Percentiles rank a stretch among this genome's conserved stretches.
phyloP scores from a whole-genome alignment of 352 stramenopile genomes.

The Blastocystis sp. region DNA sequence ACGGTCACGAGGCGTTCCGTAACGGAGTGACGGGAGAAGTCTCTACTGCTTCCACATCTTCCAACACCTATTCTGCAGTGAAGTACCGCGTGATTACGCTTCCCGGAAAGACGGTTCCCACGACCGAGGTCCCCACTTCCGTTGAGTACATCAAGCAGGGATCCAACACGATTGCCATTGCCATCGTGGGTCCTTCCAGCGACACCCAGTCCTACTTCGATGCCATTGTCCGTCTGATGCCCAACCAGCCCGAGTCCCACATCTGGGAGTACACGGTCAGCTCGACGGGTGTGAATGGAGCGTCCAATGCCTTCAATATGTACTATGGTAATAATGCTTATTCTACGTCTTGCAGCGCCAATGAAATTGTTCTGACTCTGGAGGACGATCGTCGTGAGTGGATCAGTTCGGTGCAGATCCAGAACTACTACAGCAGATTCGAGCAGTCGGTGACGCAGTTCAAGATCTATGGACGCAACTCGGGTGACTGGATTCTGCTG shows the following conservation, averaged over 20 bases:
- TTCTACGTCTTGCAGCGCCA: background rate
- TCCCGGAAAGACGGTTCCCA: background rate
- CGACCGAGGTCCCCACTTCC: background rate
- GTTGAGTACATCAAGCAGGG: background rate
- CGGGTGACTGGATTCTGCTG: background rate
- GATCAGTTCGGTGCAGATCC: background rate
- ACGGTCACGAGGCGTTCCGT: conserved; percentile 11
- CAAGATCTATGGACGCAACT: background rate
- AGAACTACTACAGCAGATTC: background rate
- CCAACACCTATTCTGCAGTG: background rate
- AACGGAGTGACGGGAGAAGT: background rate
- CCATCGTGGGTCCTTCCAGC: background rate
- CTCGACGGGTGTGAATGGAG: background rate
- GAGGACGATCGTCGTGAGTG: conserved; percentile 15
- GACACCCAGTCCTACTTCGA: background rate
- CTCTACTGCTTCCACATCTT: background rate
- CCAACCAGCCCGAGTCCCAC: background rate
- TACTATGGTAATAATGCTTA: background rate
- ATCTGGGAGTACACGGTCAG: conserved; percentile 14
- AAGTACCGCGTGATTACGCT: conserved; percentile 1
- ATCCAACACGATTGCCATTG: conserved; percentile 39
- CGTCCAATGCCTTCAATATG: background rate
- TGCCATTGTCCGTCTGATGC: conserved; percentile 13
- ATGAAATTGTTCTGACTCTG: background rate
- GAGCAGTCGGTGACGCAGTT: background rate